phyloP scores from a whole-genome alignment of 306 rosid species.

The Sicyos edulis region DNA sequence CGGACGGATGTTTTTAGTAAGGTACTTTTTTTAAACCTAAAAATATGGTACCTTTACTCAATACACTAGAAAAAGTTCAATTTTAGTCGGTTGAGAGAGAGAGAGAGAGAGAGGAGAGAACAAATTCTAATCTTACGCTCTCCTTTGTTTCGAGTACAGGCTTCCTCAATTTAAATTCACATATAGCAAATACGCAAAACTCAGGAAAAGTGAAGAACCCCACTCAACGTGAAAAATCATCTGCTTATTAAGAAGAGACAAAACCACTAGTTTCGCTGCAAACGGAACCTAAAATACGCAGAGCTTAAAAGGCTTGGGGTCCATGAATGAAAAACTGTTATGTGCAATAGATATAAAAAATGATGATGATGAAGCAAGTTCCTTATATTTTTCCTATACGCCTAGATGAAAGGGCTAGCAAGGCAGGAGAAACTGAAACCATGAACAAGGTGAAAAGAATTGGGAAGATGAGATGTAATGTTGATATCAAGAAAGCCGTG shows the following conservation, averaged over 20 bases:
- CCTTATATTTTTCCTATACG: background rate
- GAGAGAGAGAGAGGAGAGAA: too few species aligned
- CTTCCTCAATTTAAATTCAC: background rate
- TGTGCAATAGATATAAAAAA: conserved; percentile 11
- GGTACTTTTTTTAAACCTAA: too few species aligned
- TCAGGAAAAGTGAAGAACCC: background rate
- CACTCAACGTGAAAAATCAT: background rate
- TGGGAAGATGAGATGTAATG: background rate
- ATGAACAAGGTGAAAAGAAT: background rate
- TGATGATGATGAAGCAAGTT: conserved; percentile 5
- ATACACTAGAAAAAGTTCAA: too few species aligned
- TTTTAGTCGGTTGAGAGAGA: too few species aligned
- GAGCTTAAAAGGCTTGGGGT: background rate
- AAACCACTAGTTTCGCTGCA: background rate
- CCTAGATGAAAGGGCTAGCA: background rate
- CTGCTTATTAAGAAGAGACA: background rate
- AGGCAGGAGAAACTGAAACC: too few species aligned
- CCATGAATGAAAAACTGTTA: background rate
- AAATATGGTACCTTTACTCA: too few species aligned
- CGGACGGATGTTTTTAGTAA: too few species aligned
- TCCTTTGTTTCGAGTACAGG: too few species aligned
- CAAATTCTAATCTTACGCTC: too few species aligned
- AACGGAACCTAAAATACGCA: background rate
- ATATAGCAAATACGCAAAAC: background rate
- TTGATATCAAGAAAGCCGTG: background rate